Evolutionary conservation across 208 protist species (phyloP), one percentile per base, ranked within the genome.

Genomic region (Trypanosomatidae sp.): DNA sequence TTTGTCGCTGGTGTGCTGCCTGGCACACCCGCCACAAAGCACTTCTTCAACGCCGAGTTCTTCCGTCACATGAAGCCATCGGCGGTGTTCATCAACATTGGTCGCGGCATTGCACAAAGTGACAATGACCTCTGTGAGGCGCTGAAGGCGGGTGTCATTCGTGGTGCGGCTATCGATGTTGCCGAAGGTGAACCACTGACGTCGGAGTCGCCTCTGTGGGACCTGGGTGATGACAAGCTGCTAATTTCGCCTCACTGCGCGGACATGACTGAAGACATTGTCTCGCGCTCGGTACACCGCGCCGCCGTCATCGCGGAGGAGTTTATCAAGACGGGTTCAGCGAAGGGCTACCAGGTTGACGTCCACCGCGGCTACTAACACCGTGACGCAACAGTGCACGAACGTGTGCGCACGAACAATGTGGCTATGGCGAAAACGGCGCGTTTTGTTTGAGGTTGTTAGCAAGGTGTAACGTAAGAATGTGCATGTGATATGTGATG

Each of bases 11-110:
- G 70, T 33, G 68, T 90, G 32, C 56, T 93, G n/a, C 85, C 85
- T 6, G 68, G 58, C 39, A 88, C 74, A 3, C 33, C 57, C 7
- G 52, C 63, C 27, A 88, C 77, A 20, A 61, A 33, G 61, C 42
- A 77, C 45, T 80, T 93, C 64, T 88, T 93, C 61, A 72, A 86
- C 66, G 68, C 58, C 54, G 57, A 59, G 28, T 35, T 69, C 44
- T 90, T 93, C 52, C 43, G 47, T 27, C 59, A 67, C 35, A 93
- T 93, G 85, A 81, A 82, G 72, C 68, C 59, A 53, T 68, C 32
- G 16, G 71, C 73, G 15, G 54, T 85, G 24, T 90, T 85, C 67
- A 85, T 93, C 67, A 90, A 83, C 55, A 89, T 90, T 51, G 81
- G 85, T 32, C 68, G 85, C 4, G 85, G 85, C 35, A 32, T 48